These are phyloP conservation scores for Candida oleophila DNA, from an alignment of 805 yeast genomes.

Conservation along the genomic window DNA sequence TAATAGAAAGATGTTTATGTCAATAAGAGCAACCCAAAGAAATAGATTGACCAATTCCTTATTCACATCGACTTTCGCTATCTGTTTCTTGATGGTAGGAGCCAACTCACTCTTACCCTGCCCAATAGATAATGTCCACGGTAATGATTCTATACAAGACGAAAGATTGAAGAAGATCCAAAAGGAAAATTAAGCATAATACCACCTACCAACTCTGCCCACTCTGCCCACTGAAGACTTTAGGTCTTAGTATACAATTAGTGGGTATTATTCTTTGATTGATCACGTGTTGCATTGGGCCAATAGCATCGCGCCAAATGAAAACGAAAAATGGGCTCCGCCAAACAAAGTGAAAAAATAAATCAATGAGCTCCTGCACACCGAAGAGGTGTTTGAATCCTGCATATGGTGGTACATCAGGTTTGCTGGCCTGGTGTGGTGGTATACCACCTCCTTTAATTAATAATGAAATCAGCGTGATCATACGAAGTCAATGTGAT, in stretches of 20 bases:
- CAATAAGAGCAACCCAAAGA: slow-evolving; percentile 56
- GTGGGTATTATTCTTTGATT: no score
- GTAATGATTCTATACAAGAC: slow-evolving; percentile 40
- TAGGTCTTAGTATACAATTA: no score
- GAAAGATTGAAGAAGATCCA: slow-evolving; percentile 22
- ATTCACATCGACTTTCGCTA: slow-evolving; percentile 72
- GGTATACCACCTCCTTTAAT: no score
- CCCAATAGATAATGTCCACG: slow-evolving; percentile 41
- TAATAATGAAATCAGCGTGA: no score
- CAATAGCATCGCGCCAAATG: background rate
- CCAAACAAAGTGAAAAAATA: no score
- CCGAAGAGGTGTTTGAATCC: no score
- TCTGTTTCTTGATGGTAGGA: slow-evolving; percentile 56
- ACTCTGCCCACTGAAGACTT: background rate
- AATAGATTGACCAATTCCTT: slow-evolving; percentile 59
- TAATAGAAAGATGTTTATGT: slow-evolving; percentile 38
- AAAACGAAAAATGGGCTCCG: background rate
- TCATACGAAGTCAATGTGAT: no score
- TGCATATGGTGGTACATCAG: background rate
- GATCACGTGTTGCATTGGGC: background rate
- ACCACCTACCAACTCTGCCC: no score
- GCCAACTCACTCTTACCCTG: slow-evolving; percentile 53
- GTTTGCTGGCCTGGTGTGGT: no score
- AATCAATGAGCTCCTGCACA: no score
- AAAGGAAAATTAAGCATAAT: background rate